These are phyloP conservation scores for Spathaspora hagerdaliae DNA, from an alignment of 805 yeast genomes.

Conservation along the genomic window DNA sequence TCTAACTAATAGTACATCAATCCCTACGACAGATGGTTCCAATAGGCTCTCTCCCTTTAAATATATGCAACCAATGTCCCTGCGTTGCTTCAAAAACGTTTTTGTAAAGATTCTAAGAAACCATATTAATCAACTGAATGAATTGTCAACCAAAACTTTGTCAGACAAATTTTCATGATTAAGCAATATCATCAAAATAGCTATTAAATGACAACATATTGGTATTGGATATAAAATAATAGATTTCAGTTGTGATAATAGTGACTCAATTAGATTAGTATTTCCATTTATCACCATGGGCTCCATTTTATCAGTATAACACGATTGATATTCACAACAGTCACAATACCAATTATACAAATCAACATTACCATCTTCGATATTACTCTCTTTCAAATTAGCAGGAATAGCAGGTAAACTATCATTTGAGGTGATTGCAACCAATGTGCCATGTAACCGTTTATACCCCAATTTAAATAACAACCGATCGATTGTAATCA, in stretches of 20 bases:
- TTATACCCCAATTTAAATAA: slow-evolving; percentile 1
- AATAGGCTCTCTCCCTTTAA: neutral
- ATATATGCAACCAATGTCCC: too few relatives aligned
- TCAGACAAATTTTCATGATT: slow-evolving; percentile 1
- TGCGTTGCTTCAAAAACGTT: too few relatives aligned
- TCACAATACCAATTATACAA: slow-evolving; percentile 27
- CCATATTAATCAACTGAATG: neutral
- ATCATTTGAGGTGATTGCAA: neutral
- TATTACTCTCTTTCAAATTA: too few relatives aligned
- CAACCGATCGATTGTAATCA: slow-evolving; percentile 2
- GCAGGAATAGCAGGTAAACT: neutral
- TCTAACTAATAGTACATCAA: too few relatives aligned
- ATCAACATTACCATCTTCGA: slow-evolving; percentile 11
- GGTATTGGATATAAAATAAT: slow-evolving; percentile 13
- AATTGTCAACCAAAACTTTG: neutral
- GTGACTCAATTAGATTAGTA: neutral
- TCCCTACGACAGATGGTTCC: neutral
- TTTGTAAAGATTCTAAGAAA: neutral
- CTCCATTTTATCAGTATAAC: slow-evolving; percentile 1
- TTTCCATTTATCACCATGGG: neutral
- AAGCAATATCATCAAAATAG: slow-evolving; percentile 11
- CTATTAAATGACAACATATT: slow-evolving; percentile 19
- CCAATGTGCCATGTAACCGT: neutral
- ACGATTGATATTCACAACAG: slow-evolving; percentile 20
- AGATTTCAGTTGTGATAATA: slow-evolving; percentile 7